Evolutionary conservation across 169 alveolate genomes (phyloP), one percentile per base, ranked within the genome.

Genomic region (Plasmodium yoelii): DNA sequence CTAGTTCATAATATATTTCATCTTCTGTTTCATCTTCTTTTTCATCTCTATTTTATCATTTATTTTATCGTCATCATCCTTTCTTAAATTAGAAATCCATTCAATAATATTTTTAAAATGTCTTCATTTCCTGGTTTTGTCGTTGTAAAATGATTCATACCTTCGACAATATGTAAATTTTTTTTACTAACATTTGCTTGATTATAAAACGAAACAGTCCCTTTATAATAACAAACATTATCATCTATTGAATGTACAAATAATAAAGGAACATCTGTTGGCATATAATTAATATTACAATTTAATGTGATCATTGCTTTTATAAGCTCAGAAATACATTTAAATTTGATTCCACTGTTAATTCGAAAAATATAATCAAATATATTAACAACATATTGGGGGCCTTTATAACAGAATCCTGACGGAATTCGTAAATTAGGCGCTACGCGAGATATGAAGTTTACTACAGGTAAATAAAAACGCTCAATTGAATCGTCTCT

Each of bases 231-330:
- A 44, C 94, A 90, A 5, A 73, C 34, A 26, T 22, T 61, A 64
- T 92, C 95, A 39, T 89, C 92, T 59, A 18, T 64, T 6, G 88
- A 56, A 71, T 92, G 95, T 13, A 92, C n/a, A 19, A 92, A 44
- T 55, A 92, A 53, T 24, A 93, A 73, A 6, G 94, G 95, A 8
- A 92, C 64, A 56, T 90, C 86, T 4, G 0, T 22, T 5, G 95
- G 95, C 24, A 73, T 89, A 8, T 3, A 10, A 8, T 44, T 19
- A 39, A 77, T 51, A 65, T 86, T 74, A 19, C 19, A 42, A 26
- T 65, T 59, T 87, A 92, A 55, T 24, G 53, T 74, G 57, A 55
- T 59, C 15, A 92, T 89, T 15, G 95, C 95, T 53, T 72, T 87
- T 22, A 73, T 42, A 15, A 88, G 57, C 56, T 71, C 92, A 59